Evolutionary conservation across 2,329 filamentous ascomycete genomes (phyloP).

Genomic region (Coleophoma crateriformis): DNA sequence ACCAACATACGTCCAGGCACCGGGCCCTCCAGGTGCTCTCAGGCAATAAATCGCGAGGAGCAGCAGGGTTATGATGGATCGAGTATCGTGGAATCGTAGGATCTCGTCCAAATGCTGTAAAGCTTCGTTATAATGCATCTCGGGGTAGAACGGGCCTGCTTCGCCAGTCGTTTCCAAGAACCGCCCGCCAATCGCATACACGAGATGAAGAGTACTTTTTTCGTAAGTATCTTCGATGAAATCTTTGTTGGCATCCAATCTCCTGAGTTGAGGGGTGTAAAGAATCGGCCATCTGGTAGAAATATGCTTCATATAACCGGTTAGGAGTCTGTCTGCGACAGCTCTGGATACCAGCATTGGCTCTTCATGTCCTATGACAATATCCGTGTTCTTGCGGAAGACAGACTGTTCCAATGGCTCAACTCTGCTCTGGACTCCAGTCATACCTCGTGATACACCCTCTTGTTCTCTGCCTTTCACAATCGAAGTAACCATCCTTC

Average conservation of each 20-base stretch:
- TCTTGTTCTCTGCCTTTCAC: slow-evolving; percentile 3
- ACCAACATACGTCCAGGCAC: not conserved
- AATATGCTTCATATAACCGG: slow-evolving; percentile 7
- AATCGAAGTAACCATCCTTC: slow-evolving; percentile 3
- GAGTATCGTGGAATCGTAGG: slow-evolving; percentile 2
- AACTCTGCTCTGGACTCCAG: not conserved
- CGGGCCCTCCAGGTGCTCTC: not conserved
- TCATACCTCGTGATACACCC: not conserved
- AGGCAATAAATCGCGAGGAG: not conserved
- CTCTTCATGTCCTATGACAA: not conserved
- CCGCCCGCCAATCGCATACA: slow-evolving; percentile 4
- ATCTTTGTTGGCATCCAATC: not conserved
- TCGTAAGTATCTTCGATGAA: slow-evolving; percentile 4
- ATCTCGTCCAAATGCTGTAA: slow-evolving; percentile 3
- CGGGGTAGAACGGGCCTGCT: not conserved
- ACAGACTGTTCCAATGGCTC: not conserved
- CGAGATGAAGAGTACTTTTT: slow-evolving; percentile 1
- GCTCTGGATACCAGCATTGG: not conserved
- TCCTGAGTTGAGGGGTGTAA: not conserved
- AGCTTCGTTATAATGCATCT: not conserved
- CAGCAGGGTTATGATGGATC: not conserved
- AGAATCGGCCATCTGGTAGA: slow-evolving; percentile 4
- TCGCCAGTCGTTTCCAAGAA: slow-evolving; percentile 5
- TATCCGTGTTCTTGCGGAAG: not conserved
- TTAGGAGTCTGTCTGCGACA: slow-evolving; percentile 2